Evolutionary conservation across 306 rosid genomes (phyloP), one percentile per base, ranked within the genome.

Genomic region (Cyamopsis tetragonoloba): DNA sequence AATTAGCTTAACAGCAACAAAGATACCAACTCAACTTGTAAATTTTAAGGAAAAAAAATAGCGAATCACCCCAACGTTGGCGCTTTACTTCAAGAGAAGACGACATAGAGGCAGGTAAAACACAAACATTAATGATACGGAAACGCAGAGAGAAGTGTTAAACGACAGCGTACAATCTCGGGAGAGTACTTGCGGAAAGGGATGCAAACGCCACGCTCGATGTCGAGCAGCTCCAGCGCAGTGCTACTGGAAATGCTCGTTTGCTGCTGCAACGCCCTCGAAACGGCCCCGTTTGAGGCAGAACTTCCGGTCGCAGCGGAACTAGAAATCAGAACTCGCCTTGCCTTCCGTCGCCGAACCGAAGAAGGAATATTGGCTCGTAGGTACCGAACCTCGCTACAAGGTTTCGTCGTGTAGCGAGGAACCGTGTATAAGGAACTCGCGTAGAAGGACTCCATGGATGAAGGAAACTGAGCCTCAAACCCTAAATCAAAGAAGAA

Each of bases 181-280:
- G 99, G 99, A 68, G 96, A 80, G 77, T 93, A 93, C 87, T 93
- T 93, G 86, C 96, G 96, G 79, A 86, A 95, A 15, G 99, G 99
- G 46, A 88, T 61, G 61, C 99, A 90, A 13, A 95, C 99, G 19
- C 99, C 99, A 6, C 99, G 99, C 82, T 95, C 99, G 75, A 95
- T 70, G 23, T 95, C 99, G 26, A 90, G 99, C 86, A 77, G 96
- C 82, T 95, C 97, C 80, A 95, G 65, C 42, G 99, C 99, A 72
- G 76, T 68, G 77, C 79, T 86, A 0, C 44, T 49, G 4, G 89
- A 53, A 39, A 81, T 87, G 24, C 68, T 66, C 72, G 24, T 1
- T 38, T 62, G 65, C 79, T 50, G 31, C 60, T 41, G 46, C 47
- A 73, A 23, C 66, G 65, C 19, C 27, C 69, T 58, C 34, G 62